Evolutionary conservation across 139 green algal genomes (phyloP), one percentile per base, ranked within the genome.

Genomic region (Chlamydomonas incerta): DNA sequence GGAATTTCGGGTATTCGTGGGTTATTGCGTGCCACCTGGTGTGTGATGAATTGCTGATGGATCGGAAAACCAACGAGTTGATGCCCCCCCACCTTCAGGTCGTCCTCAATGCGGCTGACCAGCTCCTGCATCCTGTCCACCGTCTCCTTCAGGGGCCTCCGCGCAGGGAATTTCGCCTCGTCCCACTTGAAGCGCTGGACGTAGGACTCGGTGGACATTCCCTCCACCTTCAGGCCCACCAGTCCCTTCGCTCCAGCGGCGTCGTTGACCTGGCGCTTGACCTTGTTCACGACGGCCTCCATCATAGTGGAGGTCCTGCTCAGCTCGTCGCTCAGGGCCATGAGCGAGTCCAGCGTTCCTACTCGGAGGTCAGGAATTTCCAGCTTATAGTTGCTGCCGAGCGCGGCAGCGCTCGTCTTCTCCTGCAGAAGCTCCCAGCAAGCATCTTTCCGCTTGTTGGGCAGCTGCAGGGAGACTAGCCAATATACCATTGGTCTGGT

Each of bases 81-180:
- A 55, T 71, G 26, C 17, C 15, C n/a, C 14, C 66, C 2, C 20
- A 98, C 95, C 95, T 99, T 99, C n/a, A 99, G 90, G 79, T 99
- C 98, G 72, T 99, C 98, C 71, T 99, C 98, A 37, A 99, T 90
- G 74, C 95, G 96, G 29, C 86, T 81, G 18, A 99, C 87, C 20
- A 90, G 94, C 63, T 99, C 97, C 9, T 88, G 92, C 55, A 99
- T 96, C 71, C 96, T 96, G 4, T 96, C 90, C 28, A 99, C 93
- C 18, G 94, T 98, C 72, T 99, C 98, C 58, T 93, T 93, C 50
- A 99, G 92, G 0, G 96, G 94, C 9, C 94, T 90, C 20, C 95
- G 92, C 11, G 93, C 81, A 0, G 98, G 97, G 82, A 98, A 98
- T 92, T 99, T 99, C 24, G 97, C 96, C 90, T 99, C 98, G 82